Base-by-base conservation (phyloP, 2,329 filamentous ascomycete genomes). In the Cytospora piceae region DNA sequence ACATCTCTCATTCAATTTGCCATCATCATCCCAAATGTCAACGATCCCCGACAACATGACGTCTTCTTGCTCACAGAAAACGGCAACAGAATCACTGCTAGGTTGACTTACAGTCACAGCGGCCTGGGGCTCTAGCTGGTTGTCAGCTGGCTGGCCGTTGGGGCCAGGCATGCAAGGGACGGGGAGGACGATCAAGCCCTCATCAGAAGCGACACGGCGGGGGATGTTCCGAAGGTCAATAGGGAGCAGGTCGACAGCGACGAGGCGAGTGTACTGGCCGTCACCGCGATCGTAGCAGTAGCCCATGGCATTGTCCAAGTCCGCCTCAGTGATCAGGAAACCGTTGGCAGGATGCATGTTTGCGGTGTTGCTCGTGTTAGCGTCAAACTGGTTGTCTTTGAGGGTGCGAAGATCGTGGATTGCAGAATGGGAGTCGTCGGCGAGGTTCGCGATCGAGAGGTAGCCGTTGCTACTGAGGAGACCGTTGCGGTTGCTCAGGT, bases 231-330 rank as follows among this genome's bases (percentile, higher is more conserved):
- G 70, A 39, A 82, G 71, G 4, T 75, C 72, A 15, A 63, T 15
- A 0, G 81, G 82, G 14, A 88, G 74, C 75, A 80, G 77, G 67
- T 88, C 86, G 0, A 82, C 85, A 0, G 84, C 84, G 17, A 88
- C 76, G 0, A 88, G 79, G 3, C 82, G 78, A 6, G 85, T 87
- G 66, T 80, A 83, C 56, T 77, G 75, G 4, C 85, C 85, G 65
- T 86, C 80, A 11, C 81, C 81, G 8, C 85, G 79, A 60, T 83
- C 80, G 61, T 83, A 80, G 68, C 80, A 86, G 72, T 88, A 88
- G 2, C 77, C 80, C 63, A 79, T 82, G 17, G 73, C 71, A 39
- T 65, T 32, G 17, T 77, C 73, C 15, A 75, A 68, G 58, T 73
- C 72, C 37, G 66, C 39, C 5, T 74, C 73, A 0, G 63, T 17